Evolutionary conservation across 1,284 basidiomycete species (phyloP), one percentile per base, ranked within the genome.

Genomic region (Cutaneotrichosporon curvatum): DNA sequence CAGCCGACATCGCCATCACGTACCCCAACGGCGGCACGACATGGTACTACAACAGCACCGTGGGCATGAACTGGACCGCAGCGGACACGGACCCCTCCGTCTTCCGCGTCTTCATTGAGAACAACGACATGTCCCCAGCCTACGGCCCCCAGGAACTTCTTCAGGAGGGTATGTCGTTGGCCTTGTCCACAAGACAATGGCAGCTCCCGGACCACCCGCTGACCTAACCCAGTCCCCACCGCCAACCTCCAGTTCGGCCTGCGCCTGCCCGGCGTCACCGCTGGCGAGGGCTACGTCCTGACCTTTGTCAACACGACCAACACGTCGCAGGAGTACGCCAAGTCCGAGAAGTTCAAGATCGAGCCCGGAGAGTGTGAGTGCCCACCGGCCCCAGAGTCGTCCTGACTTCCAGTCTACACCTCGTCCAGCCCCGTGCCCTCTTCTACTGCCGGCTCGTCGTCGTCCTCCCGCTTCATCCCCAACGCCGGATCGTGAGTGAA

Each of bases 271-370:
- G 43, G 50, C n/a, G 12, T 67, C 12, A 4, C 21, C 37, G 18
- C 31, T 30, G 50, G 47, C 25, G 46, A 50, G 18, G 70, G 67
- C 40, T 79, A 76, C 62, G 57, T 64, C 34, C 73, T 79, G 31
- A 59, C 64, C 48, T 74, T 78, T 45, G 70, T 75, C 44, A 77
- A 76, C 62, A 68, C 73, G 15, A 58, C 62, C 32, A 75, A 78
- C 64, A 39, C 51, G 36, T 54, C 59, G 10, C 68, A 76, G 45
- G 61, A 77, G 25, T 74, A 69, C 47, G 76, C 77, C 8, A 66
- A 60, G 32, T 74, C 72, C 54, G 51, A 70, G 25, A 43, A 61
- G 18, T 78, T 79, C 65, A 63, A 70, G 49, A 66, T 72, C 37
- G 57, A 56, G 30, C 50, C 53, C 25, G 70, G 70, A 12, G 50